Percentiles rank a stretch among this genome's conserved stretches.
Conservation (phyloP, 2,329 filamentous ascomycete species). For the Thermothelomyces thermophilus region DNA sequence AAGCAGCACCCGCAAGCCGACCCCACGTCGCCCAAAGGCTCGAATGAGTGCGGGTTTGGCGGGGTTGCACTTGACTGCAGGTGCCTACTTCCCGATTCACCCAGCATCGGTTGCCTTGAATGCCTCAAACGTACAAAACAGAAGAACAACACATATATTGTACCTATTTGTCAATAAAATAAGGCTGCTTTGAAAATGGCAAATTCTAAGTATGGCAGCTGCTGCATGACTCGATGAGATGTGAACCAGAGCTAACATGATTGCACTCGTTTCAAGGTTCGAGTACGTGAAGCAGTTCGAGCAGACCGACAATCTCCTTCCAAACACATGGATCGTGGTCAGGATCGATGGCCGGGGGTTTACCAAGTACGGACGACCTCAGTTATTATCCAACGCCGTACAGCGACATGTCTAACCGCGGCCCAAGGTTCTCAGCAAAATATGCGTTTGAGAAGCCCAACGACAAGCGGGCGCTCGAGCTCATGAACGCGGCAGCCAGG, state of each 20-base stretch:
- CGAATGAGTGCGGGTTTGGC: not conserved
- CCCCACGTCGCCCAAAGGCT: not conserved
- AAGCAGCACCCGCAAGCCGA: conserved; percentile 1
- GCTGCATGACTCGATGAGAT: not conserved
- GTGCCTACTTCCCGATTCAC: too few species aligned
- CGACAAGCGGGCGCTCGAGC: conserved; percentile 74
- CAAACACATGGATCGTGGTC: conserved; percentile 93
- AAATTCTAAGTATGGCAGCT: conserved; percentile 45
- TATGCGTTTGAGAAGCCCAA: conserved; percentile 91
- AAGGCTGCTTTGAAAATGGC: conserved; percentile 37
- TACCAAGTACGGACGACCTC: conserved; percentile 59
- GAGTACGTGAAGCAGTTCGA: conserved; percentile 93
- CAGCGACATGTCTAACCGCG: conserved; percentile 15
- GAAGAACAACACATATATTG: not conserved
- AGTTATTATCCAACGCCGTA: not conserved
- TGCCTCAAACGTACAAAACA: not conserved
- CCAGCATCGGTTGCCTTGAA: not conserved
- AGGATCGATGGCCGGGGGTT: conserved; percentile 92
- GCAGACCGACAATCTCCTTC: conserved; percentile 69
- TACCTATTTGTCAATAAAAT: not conserved
- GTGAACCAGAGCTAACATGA: conserved; percentile 22
- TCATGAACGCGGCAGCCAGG: conserved; percentile 92
- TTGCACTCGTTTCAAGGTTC: conserved; percentile 55
- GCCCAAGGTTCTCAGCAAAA: conserved; percentile 66
- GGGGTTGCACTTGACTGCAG: conserved; percentile 2